Base-by-base conservation (phyloP, 345 rosid species). In the Boechera divaricarpa region DNA sequence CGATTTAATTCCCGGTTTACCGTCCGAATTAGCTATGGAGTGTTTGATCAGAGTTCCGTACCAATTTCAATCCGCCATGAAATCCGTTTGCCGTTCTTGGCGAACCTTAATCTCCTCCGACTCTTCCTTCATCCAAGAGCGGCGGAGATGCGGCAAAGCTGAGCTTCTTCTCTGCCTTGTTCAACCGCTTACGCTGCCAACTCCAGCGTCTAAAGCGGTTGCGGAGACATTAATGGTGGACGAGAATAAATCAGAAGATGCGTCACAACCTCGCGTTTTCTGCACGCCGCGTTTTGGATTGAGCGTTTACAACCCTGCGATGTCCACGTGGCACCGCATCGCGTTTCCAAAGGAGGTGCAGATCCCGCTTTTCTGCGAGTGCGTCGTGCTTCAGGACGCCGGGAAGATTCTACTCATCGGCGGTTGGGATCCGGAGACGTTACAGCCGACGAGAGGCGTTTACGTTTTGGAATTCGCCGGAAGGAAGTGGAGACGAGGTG, bases 361-460 rank as follows among this genome's bases (percentile, higher is more conserved):
- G 53, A 60, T 88, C 4, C 92, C 92, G 5, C 62, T 88, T 79
- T 88, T 88, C 78, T 85, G 88, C 66, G 89, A 86, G 72, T 83
- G 87, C 59, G 73, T 85, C 6, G 83, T 81, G 24, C 21, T 86
- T 39, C 81, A 77, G 12, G 72, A 81, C 12, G 26, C 76, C 0
- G 82, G 79, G 39, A 85, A 85, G 64, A 32, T 83, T 8, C 45
- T 86, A 1, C 72, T 88, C 5, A 63, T 88, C 49, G 92, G 92
- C 7, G 92, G 92, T 5, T 88, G 89, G 92, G 90, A 88, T 67
- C 85, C 87, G 18, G 31, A 7, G 39, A 85, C 88, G 35, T 78
- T 83, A 12, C 83, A 80, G 52, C 87, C 88, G 11, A 79, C 76
- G 18, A 70, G 67, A 2, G 82, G 82, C 44, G 87, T 88, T 1